These are phyloP conservation scores for Phytophthora litchii DNA, from an alignment of 352 stramenopile genomes.

Conservation along the genomic window DNA sequence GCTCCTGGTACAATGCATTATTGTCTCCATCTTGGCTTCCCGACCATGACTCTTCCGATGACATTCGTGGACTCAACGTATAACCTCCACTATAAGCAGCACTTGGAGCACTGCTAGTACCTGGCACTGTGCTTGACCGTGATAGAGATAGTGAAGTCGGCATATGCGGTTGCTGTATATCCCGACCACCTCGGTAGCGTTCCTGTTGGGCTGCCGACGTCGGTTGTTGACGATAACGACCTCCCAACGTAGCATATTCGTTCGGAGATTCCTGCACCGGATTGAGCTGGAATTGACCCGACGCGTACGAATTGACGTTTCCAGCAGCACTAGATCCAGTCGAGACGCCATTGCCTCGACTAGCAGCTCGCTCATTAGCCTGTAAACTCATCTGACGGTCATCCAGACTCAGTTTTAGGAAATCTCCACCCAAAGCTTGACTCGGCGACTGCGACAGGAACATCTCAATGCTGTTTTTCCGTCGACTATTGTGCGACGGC, in stretches of 20 bases:
- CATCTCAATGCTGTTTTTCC: conserved; percentile 90
- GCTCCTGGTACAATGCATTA: conserved; percentile 46
- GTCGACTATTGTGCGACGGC: conserved; percentile 40
- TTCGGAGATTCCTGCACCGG: conserved; percentile 47
- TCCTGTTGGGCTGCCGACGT: conserved; percentile 28
- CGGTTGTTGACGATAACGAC: conserved; percentile 32
- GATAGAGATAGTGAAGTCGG: conserved; percentile 42
- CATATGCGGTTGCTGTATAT: conserved; percentile 23
- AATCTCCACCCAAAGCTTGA: conserved; percentile 77
- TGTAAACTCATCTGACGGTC: conserved; percentile 60
- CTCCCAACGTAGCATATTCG: conserved; percentile 37
- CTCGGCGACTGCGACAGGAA: conserved; percentile 86
- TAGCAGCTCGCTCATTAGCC: conserved; percentile 23
- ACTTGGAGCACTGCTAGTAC: conserved; percentile 36
- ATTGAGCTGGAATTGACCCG: conserved; percentile 61
- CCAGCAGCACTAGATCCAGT: conserved; percentile 8
- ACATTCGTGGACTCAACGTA: conserved; percentile 51
- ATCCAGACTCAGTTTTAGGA: conserved; percentile 75
- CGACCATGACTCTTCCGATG: conserved; percentile 57
- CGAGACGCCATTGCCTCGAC: conserved; percentile 3
- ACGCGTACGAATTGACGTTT: conserved; percentile 38
- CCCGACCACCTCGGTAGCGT: conserved; percentile 27
- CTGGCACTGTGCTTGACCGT: conserved; percentile 42
- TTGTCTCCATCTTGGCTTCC: conserved; percentile 50
- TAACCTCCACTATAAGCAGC: conserved; percentile 47